Conservation (phyloP, 1,284 basidiomycete species). For the Ustilago tritici region DNA sequence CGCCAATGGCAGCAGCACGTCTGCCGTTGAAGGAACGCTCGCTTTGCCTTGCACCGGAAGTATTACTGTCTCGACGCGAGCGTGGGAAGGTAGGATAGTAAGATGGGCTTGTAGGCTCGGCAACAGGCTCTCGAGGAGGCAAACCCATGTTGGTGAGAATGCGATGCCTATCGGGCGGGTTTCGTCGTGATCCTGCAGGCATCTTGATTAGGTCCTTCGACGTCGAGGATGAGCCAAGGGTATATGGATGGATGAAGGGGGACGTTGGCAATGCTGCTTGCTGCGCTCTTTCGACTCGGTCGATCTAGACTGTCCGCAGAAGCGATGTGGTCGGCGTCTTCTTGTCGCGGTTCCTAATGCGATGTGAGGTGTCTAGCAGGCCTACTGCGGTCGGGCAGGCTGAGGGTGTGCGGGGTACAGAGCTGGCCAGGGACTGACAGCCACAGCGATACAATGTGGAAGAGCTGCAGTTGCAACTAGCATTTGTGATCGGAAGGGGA, state of each 20-base stretch:
- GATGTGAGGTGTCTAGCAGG: not conserved
- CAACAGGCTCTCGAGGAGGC: slow-evolving; percentile 35
- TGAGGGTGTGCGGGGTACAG: not conserved
- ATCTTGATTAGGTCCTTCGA: slow-evolving; percentile 10
- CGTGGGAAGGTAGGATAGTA: slow-evolving; percentile 31
- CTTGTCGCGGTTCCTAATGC: not conserved
- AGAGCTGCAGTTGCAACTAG: not conserved
- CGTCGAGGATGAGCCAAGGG: not conserved
- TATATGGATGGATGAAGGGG: not conserved
- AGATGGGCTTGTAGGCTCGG: slow-evolving; percentile 32
- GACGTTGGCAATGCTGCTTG: not conserved
- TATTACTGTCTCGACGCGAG: slow-evolving; percentile 32
- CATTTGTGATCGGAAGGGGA: not conserved
- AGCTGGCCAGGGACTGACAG: not conserved
- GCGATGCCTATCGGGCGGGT: slow-evolving; percentile 35
- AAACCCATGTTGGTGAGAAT: slow-evolving; percentile 49
- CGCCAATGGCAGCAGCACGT: slow-evolving; percentile 16
- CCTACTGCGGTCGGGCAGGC: not conserved
- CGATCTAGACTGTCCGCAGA: not conserved
- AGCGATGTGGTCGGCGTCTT: not conserved
- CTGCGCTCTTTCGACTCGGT: not conserved
- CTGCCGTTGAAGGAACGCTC: slow-evolving; percentile 38
- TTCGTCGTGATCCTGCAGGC: slow-evolving; percentile 27
- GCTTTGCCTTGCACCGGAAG: slow-evolving; percentile 17
- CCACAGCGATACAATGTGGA: not conserved